A percentile compares a stretch with the other conserved stretches of the same genome.
These are phyloP conservation scores for Phytophthora sansomeana DNA, from an alignment of 352 stramenopile genomes.

Conservation along the genomic window DNA sequence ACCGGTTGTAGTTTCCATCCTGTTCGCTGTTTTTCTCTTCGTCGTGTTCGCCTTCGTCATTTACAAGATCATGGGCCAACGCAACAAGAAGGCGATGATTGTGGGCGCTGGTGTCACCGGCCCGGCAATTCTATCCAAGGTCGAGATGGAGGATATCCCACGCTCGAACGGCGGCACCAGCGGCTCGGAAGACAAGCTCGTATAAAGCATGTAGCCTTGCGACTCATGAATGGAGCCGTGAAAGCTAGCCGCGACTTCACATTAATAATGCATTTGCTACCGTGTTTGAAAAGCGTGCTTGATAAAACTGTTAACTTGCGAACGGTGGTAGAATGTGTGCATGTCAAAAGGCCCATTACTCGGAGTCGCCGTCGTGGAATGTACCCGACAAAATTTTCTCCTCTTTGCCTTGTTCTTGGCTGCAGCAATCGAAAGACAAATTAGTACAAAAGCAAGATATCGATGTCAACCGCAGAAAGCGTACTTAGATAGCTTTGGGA, in stretches of 20 bases:
- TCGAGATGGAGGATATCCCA: slow-evolving; percentile 35
- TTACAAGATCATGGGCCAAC: slow-evolving; percentile 37
- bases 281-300: background rate
- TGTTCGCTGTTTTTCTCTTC: slow-evolving; percentile 19
- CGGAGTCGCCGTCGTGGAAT: slow-evolving; percentile 72
- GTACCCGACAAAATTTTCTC: slow-evolving; percentile 71
- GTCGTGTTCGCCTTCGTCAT: slow-evolving; percentile 25
- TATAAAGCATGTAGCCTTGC: slow-evolving; percentile 15
- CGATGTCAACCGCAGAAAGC: background rate
- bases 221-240: background rate
- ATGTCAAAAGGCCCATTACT: slow-evolving; percentile 35
- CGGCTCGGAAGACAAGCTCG: slow-evolving; percentile 28
- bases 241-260: slow-evolving; percentile 4
- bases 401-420: slow-evolving; percentile 65
- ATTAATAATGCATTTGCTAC: slow-evolving; percentile 22
- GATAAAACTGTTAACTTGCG: background rate
- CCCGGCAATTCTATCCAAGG: slow-evolving; percentile 30
- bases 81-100: slow-evolving; percentile 31
- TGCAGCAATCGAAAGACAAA: slow-evolving; percentile 13
- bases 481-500: slow-evolving; percentile 54
- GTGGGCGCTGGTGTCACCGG: slow-evolving; percentile 23
- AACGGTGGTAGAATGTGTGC: background rate
- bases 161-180: slow-evolving; percentile 7
- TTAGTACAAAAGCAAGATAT: slow-evolving; percentile 4
- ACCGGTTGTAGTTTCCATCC: slow-evolving; percentile 35